phyloP scores from a whole-genome alignment of 1,284 basidiomycete species.

The Filobasidium uniguttulatum region DNA sequence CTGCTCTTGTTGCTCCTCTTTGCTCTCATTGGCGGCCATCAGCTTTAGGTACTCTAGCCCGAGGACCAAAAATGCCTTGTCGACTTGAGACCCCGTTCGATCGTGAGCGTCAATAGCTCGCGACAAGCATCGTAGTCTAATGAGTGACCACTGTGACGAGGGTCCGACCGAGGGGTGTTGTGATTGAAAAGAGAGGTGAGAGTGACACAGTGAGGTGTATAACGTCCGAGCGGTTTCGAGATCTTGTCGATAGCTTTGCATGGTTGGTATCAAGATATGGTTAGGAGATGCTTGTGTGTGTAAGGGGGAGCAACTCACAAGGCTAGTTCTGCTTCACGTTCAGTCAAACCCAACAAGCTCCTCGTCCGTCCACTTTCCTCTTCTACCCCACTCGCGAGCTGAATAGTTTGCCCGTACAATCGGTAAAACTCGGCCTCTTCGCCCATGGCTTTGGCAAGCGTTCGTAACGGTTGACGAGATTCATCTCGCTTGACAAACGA shows the following conservation, averaged over 20 bases:
- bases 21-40: slow-evolving; percentile 13
- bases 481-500: no score
- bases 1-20: not conserved
- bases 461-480: not conserved
- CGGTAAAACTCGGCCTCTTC: slow-evolving; percentile 9
- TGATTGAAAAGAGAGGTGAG: slow-evolving; percentile 11
- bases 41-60: slow-evolving; percentile 29
- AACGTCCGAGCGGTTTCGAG: slow-evolving; percentile 4
- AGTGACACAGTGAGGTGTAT: slow-evolving; percentile 8
- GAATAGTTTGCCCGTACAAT: slow-evolving; percentile 5
- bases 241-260: slow-evolving; percentile 5
- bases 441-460: slow-evolving; percentile 1
- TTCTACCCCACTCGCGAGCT: slow-evolving; percentile 11
- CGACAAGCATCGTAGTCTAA: slow-evolving; percentile 7
- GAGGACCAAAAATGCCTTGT: slow-evolving; percentile 27
- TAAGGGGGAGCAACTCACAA: slow-evolving; percentile 3
- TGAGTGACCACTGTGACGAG: slow-evolving; percentile 6
- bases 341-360: slow-evolving; percentile 9
- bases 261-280: not conserved
- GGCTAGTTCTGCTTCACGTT: slow-evolving; percentile 9
- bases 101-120: slow-evolving; percentile 8
- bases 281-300: no score
- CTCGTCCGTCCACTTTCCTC: slow-evolving; percentile 12
- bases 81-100: slow-evolving; percentile 2
- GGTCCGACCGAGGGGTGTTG: no score